phyloP scores from a whole-genome alignment of 2,329 filamentous ascomycete species.

The Rhytidhysteron rufulum region DNA sequence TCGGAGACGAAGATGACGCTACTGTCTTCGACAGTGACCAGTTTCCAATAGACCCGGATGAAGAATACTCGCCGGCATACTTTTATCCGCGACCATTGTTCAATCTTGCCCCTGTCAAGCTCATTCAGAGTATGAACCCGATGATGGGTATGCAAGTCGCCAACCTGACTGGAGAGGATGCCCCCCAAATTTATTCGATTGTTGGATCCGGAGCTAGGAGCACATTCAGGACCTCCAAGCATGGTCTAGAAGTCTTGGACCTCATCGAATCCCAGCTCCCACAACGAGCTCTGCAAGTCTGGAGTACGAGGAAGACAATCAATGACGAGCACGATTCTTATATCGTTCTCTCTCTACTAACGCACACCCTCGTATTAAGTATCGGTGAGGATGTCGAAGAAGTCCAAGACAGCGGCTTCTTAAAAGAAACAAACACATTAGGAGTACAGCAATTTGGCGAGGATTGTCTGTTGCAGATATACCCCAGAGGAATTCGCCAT shows the following conservation, averaged over 20 bases:
- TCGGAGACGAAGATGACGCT: conserved; percentile 93
- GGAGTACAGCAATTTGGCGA: conserved; percentile 93
- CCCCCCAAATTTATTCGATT: conserved; percentile 91
- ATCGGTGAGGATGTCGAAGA: conserved; percentile 97
- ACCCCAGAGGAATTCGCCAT: conserved; percentile 93
- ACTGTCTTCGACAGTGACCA: conserved; percentile 79
- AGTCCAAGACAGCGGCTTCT: conserved; percentile 87
- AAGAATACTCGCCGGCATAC: conserved; percentile 72
- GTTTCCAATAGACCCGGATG: conserved; percentile 70
- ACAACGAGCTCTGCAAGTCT: conserved; percentile 84
- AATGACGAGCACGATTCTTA: conserved; percentile 88
- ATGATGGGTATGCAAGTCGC: conserved; percentile 87
- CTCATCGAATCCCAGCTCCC: conserved; percentile 93
- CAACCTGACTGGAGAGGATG: conserved; percentile 87
- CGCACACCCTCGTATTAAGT: conserved; percentile 84
- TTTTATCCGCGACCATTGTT: conserved; percentile 77
- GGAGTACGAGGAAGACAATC: conserved; percentile 85
- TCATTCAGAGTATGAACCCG: conserved; percentile 84
- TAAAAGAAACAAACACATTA: conserved; percentile 82
- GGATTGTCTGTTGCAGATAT: conserved; percentile 87
- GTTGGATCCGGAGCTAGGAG: conserved; percentile 86
- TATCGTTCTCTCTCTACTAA: conserved; percentile 89
- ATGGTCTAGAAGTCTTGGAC: conserved; percentile 88
- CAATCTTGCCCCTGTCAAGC: conserved; percentile 81
- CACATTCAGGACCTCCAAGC: conserved; percentile 85